These are phyloP conservation scores for Bertia moriformis DNA, from an alignment of 2,329 filamentous ascomycete species.

Conservation along the genomic window DNA sequence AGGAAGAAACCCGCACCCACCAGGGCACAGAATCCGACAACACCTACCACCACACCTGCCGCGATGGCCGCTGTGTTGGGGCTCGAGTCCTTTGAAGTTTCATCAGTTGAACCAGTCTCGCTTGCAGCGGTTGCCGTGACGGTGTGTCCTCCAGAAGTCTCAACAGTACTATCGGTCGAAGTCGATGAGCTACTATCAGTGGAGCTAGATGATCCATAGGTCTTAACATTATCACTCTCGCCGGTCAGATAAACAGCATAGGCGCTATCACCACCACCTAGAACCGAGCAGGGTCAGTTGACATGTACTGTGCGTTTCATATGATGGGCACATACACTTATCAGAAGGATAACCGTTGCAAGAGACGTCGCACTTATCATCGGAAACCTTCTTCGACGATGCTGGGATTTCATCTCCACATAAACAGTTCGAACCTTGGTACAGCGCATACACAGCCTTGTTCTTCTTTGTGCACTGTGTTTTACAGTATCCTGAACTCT, in stretches of 20 bases:
- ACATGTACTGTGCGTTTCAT: too few species aligned
- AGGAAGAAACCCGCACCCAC: neutral
- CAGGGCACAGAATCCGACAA: neutral
- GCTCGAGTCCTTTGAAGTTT: neutral
- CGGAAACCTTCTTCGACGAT: neutral
- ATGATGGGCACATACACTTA: neutral
- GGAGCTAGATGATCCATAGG: neutral
- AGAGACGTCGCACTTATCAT: neutral
- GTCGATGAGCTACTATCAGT: neutral
- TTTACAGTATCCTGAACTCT: neutral
- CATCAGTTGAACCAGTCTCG: neutral
- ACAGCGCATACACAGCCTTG: neutral
- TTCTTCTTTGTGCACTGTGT: neutral
- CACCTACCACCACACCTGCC: neutral
- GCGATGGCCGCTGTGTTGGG: neutral
- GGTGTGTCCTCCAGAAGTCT: neutral
- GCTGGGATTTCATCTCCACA: neutral
- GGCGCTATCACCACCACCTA: neutral
- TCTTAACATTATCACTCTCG: neutral
- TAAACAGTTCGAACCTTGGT: neutral
- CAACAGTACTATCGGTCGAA: neutral
- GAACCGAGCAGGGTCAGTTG: neutral
- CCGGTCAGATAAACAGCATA: neutral
- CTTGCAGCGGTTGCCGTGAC: neutral
- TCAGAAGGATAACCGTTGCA: neutral